A percentile compares a stretch with the other conserved stretches of the same genome.
These are phyloP conservation scores for Darksidea phi DNA, from an alignment of 495 filamentous ascomycete genomes.

Conservation along the genomic window DNA sequence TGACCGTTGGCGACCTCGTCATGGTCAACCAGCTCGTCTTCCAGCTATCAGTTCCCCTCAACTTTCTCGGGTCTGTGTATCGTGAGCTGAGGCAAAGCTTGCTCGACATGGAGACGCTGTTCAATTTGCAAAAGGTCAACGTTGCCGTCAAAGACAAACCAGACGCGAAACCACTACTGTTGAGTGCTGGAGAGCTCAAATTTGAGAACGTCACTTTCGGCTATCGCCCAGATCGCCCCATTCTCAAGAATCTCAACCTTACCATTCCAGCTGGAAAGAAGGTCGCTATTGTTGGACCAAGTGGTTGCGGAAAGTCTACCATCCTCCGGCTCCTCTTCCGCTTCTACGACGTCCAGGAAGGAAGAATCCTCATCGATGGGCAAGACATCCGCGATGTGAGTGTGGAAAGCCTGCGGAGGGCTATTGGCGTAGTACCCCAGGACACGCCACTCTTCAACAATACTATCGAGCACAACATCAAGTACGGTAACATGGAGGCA, in stretches of 20 bases:
- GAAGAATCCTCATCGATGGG: conserved; percentile 85
- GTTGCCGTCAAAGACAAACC: conserved; percentile 75
- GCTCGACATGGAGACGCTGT: conserved; percentile 96
- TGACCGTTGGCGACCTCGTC: conserved; percentile 95
- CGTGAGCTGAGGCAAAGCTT: conserved; percentile 92
- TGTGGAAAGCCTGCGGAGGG: conserved; percentile 74
- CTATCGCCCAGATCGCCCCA: conserved; percentile 83
- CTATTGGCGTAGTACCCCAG: conserved; percentile 95
- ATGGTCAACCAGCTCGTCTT: conserved; percentile 99
- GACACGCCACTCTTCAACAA: conserved; percentile 97
- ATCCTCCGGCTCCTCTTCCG: conserved; percentile 88
- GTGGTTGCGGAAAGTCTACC: conserved; percentile 94
- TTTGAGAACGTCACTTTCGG: conserved; percentile 97
- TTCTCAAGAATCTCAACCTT: conserved; percentile 77
- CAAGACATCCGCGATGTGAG: conserved; percentile 86
- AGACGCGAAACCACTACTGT: conserved; percentile 66
- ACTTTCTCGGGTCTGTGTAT: conserved; percentile 95
- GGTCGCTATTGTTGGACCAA: conserved; percentile 91
- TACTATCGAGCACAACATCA: conserved; percentile 91
- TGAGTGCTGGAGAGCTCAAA: conserved; percentile 80
- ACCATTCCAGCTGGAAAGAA: conserved; percentile 95
- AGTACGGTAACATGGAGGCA: conserved; percentile 85
- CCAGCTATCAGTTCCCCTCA: conserved; percentile 91
- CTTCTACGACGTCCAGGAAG: conserved; percentile 86
- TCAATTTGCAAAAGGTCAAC: conserved; percentile 98